Conservation (phyloP, 306 rosid species). For the Rosa rugosa region DNA sequence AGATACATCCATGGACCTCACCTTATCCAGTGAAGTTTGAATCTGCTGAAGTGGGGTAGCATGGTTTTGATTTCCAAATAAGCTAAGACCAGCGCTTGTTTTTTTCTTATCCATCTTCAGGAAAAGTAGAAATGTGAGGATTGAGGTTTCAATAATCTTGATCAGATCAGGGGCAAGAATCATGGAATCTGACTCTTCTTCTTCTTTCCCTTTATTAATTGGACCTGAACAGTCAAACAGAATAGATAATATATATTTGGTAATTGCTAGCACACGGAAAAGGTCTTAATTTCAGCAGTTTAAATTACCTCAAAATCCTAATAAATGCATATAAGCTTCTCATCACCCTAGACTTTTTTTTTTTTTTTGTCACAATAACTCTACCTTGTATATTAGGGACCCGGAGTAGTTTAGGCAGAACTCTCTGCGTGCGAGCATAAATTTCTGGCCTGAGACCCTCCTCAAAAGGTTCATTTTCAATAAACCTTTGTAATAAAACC, state of each 20-base stretch:
- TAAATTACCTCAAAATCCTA: not conserved
- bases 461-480: slow-evolving; percentile 95
- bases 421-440: slow-evolving; percentile 65
- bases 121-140: slow-evolving; percentile 75
- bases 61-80: slow-evolving; percentile 72
- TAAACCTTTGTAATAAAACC: slow-evolving; percentile 84
- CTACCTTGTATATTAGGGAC: slow-evolving; percentile 82
- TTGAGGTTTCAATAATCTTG: slow-evolving; percentile 62
- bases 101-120: slow-evolving; percentile 80
- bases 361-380: not conserved
- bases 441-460: slow-evolving; percentile 69
- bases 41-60: slow-evolving; percentile 74
- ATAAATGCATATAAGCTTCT: not conserved
- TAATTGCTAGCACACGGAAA: not conserved
- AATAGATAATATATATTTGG: not conserved
- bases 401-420: slow-evolving; percentile 74
- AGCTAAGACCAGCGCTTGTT: slow-evolving; percentile 45
- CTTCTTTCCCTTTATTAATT: slow-evolving; percentile 46
- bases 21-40: slow-evolving; percentile 82
- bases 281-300: not conserved
- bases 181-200: slow-evolving; percentile 50
- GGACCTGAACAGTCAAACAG: slow-evolving; percentile 54
- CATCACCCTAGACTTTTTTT: not conserved
- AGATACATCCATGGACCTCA: slow-evolving; percentile 25
- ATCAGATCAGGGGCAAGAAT: slow-evolving; percentile 79